Percentiles rank a stretch among this genome's conserved stretches.
These are phyloP conservation scores for Trichoderma endophyticum DNA, from an alignment of 2,329 filamentous ascomycete genomes.

Conservation along the genomic window DNA sequence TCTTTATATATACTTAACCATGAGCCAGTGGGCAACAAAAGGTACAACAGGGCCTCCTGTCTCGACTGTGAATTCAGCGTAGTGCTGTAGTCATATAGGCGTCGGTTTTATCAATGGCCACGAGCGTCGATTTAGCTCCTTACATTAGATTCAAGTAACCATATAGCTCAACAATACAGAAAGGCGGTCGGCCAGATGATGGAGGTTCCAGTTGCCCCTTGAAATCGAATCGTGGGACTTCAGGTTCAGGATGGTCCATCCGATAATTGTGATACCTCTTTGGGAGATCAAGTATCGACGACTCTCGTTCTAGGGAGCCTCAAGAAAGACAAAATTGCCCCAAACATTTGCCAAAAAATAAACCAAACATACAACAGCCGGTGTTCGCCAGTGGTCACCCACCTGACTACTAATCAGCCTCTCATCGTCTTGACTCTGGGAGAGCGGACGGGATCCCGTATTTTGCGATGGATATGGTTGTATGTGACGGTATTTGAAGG, in stretches of 20 bases:
- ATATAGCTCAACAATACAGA: background rate
- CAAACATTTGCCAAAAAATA: background rate
- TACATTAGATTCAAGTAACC: background rate
- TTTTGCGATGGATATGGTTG: background rate
- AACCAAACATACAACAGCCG: background rate
- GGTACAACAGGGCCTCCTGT: background rate
- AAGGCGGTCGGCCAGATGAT: background rate
- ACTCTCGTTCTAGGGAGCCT: background rate
- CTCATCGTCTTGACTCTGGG: background rate
- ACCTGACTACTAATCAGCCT: background rate
- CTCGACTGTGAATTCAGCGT: background rate
- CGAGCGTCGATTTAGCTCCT: background rate
- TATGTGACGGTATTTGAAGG: background rate
- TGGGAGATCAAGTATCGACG: background rate
- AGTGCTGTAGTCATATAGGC: background rate
- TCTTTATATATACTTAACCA: background rate
- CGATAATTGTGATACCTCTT: background rate
- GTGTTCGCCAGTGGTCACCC: background rate
- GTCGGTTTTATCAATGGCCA: background rate
- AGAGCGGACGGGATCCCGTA: background rate
- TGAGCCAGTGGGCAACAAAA: background rate
- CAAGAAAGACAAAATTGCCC: background rate
- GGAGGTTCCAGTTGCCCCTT: background rate
- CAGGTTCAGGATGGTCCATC: background rate
- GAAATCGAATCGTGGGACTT: background rate